Base-by-base conservation (phyloP, 2,329 filamentous ascomycete species). In the Saccharata proteae region DNA sequence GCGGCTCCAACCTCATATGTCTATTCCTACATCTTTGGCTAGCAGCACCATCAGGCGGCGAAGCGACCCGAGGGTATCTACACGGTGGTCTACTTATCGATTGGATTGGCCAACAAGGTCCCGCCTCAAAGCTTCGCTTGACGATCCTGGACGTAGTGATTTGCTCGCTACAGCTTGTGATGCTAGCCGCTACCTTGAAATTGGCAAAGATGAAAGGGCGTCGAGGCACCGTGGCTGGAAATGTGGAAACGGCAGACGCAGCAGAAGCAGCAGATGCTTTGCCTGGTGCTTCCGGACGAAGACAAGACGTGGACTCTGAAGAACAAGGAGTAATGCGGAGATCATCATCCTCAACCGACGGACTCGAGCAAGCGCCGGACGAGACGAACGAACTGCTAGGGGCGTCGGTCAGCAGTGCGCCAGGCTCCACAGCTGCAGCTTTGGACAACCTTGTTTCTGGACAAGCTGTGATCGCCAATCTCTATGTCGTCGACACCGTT, bases 81-180 rank as follows among this genome's bases (percentile, higher is more conserved):
- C 71, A 77, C 44, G 73, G 74, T 5, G 71, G 74, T 3, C 41
- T 77, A 29, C 62, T 74, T 41, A 71, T 78, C 44, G 73, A 77
- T 50, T 76, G 77, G 44, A 68, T 77, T 32, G 73, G 74, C 11
- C 69, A 76, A 48, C 60, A 65, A 40, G 67, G 65, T 2, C 70
- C 71, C 3, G 62, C 65, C 3, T 65, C 67, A 32, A 67, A 65
- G 44, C 47, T 64, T 28, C 60, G 62, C 39, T 56, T 77, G 9
- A 43, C 69, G 4, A 43, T 55, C 3, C 52, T 75, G 38, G 73
- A 77, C 45, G 24, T 67, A 6, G 47, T 72, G 20, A 55, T 75
- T 8, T 42, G 74, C 37, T 38, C 60, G 4, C 47, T 77, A 39
- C 71, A 77, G 52, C 40, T 75, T 5, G 44, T 72, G 23, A 69